These are phyloP conservation scores for Ascosphaera apis DNA, from an alignment of 2,329 filamentous ascomycete genomes.

Conservation along the genomic window DNA sequence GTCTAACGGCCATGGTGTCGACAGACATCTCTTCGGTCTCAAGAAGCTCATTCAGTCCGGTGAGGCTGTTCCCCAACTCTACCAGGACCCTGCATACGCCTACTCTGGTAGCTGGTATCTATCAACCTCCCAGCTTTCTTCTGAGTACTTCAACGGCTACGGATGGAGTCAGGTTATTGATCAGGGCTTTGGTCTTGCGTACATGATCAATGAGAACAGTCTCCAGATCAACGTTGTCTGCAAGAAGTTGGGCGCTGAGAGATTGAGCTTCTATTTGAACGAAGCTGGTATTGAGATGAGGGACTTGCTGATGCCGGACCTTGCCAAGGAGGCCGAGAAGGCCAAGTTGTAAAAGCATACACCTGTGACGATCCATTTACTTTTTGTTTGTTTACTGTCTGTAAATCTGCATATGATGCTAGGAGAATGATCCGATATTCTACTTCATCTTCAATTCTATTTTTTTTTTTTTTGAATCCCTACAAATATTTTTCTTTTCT, in stretches of 20 bases:
- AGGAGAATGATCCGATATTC: too few relatives aligned
- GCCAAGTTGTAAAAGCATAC: slow-evolving; percentile 58
- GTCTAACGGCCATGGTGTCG: slow-evolving; percentile 77
- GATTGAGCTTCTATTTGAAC: slow-evolving; percentile 89
- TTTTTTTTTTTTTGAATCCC: too few relatives aligned
- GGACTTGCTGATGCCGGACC: slow-evolving; percentile 58
- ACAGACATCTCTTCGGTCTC: slow-evolving; percentile 88
- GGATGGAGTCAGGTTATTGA: slow-evolving; percentile 97
- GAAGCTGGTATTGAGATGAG: slow-evolving; percentile 81
- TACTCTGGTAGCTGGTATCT: slow-evolving; percentile 84
- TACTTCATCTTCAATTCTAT: too few relatives aligned
- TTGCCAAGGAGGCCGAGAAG: slow-evolving; percentile 46
- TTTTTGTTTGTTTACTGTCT: too few relatives aligned
- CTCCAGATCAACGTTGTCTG: slow-evolving; percentile 96
- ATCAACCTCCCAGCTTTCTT: slow-evolving; percentile 70
- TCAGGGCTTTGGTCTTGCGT: slow-evolving; percentile 87
- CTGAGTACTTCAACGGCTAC: slow-evolving; percentile 97
- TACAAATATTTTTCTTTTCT: neutral
- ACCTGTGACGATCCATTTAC: too few relatives aligned
- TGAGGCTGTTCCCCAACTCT: slow-evolving; percentile 62
- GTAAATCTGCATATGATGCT: too few relatives aligned
- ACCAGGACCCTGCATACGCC: slow-evolving; percentile 59
- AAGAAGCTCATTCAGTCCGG: slow-evolving; percentile 70
- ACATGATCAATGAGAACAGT: slow-evolving; percentile 99
- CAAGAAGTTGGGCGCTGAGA: slow-evolving; percentile 71